A percentile compares a stretch with the other conserved stretches of the same genome.
These are phyloP conservation scores for Hypoxylon sp. DNA, from an alignment of 2,329 filamentous ascomycete species.

Conservation along the genomic window DNA sequence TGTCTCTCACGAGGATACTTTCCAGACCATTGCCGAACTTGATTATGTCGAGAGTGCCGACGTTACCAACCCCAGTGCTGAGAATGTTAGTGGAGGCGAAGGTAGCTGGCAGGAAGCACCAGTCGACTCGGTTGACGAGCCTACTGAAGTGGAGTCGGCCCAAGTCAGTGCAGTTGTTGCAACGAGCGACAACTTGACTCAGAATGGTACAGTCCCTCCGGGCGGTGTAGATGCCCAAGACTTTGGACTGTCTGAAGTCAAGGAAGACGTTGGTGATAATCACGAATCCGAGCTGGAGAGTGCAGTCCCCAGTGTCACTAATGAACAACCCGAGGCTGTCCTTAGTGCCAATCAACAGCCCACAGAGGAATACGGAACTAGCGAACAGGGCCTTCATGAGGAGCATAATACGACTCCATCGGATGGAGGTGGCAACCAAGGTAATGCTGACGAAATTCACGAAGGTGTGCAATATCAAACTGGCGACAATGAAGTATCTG, in stretches of 20 bases:
- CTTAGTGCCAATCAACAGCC: constrained; percentile 5
- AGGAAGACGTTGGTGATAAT: constrained; percentile 5
- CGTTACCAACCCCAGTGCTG: constrained; percentile 32
- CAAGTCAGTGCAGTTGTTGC: constrained; percentile 19
- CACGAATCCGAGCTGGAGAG: not conserved
- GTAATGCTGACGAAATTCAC: constrained; percentile 12
- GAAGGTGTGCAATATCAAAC: constrained; percentile 11
- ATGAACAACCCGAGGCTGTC: constrained; percentile 10
- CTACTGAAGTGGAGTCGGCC: constrained; percentile 9
- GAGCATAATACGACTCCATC: not conserved
- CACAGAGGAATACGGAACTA: not conserved
- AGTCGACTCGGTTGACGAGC: constrained; percentile 19
- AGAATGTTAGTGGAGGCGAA: constrained; percentile 25
- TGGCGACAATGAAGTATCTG: constrained; percentile 20
- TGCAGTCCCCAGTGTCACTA: not conserved
- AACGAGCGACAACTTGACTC: constrained; percentile 9
- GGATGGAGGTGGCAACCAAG: constrained; percentile 13
- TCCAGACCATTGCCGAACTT: constrained; percentile 43
- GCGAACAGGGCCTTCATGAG: not conserved
- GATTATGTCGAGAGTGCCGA: constrained; percentile 43
- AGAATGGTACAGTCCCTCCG: constrained; percentile 8
- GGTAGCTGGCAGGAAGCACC: constrained; percentile 37
- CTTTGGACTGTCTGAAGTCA: constrained; percentile 15
- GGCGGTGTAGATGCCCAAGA: constrained; percentile 26
- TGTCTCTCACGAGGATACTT: constrained; percentile 23